Conservation (phyloP, 1,139 yeast species). For the Debaryomyces psychrophilus region DNA sequence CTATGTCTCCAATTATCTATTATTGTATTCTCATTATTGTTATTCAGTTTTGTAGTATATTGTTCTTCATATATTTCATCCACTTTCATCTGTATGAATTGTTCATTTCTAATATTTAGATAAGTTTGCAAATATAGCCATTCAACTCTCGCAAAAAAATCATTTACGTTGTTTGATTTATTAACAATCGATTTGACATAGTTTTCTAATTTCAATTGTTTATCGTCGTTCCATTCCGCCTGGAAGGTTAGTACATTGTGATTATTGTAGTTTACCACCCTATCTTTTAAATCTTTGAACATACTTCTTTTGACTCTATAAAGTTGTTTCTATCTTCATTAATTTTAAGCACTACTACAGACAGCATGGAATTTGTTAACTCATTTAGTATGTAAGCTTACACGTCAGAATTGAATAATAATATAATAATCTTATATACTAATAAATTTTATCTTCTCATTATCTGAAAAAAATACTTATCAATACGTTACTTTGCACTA, state of each 20-base stretch:
- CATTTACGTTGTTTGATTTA: neutral
- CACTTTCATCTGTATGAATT: slow-evolving; percentile 24
- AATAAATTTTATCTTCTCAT: neutral
- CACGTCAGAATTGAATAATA: neutral
- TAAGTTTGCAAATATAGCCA: slow-evolving; percentile 21
- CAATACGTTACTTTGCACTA: too few species aligned
- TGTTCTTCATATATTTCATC: slow-evolving; percentile 28
- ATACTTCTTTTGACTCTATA: slow-evolving; percentile 7
- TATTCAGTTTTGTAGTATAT: slow-evolving; percentile 3
- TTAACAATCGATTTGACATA: slow-evolving; percentile 14
- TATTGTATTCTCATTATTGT: neutral
- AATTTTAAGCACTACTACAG: slow-evolving; percentile 11
- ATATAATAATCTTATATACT: neutral
- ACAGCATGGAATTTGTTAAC: slow-evolving; percentile 9
- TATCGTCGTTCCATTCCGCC: slow-evolving; percentile 25
- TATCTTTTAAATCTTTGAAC: neutral
- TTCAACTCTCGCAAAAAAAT: slow-evolving; percentile 23
- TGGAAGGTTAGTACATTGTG: slow-evolving; percentile 10
- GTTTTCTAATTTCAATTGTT: slow-evolving; percentile 21
- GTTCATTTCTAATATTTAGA: slow-evolving; percentile 21
- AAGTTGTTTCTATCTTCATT: slow-evolving; percentile 5
- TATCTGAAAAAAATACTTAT: neutral
- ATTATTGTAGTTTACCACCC: neutral
- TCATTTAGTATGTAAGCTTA: neutral
- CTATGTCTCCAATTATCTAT: slow-evolving; percentile 21